Base-by-base conservation (phyloP, 2,329 filamentous ascomycete genomes). In the Fusarium mundagurra region DNA sequence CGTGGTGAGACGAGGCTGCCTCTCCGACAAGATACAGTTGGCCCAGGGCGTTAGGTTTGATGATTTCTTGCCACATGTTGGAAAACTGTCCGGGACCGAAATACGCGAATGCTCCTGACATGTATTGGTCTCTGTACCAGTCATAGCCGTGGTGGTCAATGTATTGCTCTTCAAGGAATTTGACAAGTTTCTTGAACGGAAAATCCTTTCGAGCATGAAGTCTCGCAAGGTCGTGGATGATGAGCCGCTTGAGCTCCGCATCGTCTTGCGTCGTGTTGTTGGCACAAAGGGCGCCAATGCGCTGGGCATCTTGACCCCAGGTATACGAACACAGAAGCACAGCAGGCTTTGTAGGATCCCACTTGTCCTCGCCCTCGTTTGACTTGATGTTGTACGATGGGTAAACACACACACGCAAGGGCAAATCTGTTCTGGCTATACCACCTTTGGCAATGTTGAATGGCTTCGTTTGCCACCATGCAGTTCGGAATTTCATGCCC, bases 111-210 rank as follows among this genome's bases (percentile, higher is more conserved):
- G 45, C 45, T 17, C 45, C 27, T 3, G 45, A n/a, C 27, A 48
- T 48, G 5, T 48, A 0, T 17, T 48, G 9, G 20, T 48, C 45
- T 48, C 45, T 48, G 0, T 31, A 48, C 20, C 45, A 17, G 20
- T 48, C 45, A 2, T 31, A 48, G 3, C 45, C 27, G 3, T 31
- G 45, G 4, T 48, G 45, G 1, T 17, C 45, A 22, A 48, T 31
- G 14, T 48, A 48, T 31, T 29, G 45, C 0, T 4, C 10, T 12
- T 48, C 27, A 1, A 48, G 45, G 4, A 48, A 48, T 1, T 3
- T 11, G 3, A 17, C 13, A 6, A 48, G 0, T 1, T 31, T 3
- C 6, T 48, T 0, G 3, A 48, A 48, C 0, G 45, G 20, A 8
- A 0, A 7, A 0, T 48, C 18, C 0, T 2, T 11, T 5, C 45